Evolutionary conservation across 331 rosid genomes (phyloP), one percentile per base, ranked within the genome.

Genomic region (Malus hybrid): DNA sequence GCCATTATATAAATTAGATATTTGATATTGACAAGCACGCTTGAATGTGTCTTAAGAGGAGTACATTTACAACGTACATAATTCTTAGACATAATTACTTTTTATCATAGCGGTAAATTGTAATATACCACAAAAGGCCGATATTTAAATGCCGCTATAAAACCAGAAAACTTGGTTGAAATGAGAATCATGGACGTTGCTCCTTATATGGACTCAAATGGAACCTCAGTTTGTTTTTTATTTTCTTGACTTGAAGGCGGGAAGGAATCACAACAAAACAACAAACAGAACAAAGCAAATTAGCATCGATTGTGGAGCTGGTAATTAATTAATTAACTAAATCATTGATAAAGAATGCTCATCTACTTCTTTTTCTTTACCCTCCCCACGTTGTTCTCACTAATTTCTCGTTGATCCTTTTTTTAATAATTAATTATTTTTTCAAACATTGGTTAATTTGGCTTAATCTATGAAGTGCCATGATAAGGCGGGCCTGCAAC

Each of bases 371-470:
- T 10, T 42, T 42, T 42, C 48, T 73, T 73, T 20, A 42, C 69
- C 77, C n/a, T 28, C 44, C 28, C 70, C 77, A 62, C 70, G 46
- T 62, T 62, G 77, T 61, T 28, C 39, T 59, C 55, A 39, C 15
- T 46, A 34, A 12, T 72, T 52, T 18, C 1, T 19, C 20, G 0
- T 52, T 34, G 3, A 52, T 7, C 20, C 69, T 18, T 33, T 65
- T 42, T 12, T 32, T 7, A 31, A 65, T 5, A 36, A 42, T 42
- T 14, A 48, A 14, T 52, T 18, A 19, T 18, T 18, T 18, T 18
- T 0, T 52, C 57, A 18, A 52, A 18, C 20, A 52, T 52, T 6
- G 57, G 10, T 52, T 52, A 6, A 52, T 52, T 36, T 3, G 9
- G 4, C 24, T 36, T 55, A n/a, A 22, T 72, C 24, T 57, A 20